These are phyloP conservation scores for Lyophyllum atratum DNA, from an alignment of 768 basidiomycete species.

Conservation along the genomic window DNA sequence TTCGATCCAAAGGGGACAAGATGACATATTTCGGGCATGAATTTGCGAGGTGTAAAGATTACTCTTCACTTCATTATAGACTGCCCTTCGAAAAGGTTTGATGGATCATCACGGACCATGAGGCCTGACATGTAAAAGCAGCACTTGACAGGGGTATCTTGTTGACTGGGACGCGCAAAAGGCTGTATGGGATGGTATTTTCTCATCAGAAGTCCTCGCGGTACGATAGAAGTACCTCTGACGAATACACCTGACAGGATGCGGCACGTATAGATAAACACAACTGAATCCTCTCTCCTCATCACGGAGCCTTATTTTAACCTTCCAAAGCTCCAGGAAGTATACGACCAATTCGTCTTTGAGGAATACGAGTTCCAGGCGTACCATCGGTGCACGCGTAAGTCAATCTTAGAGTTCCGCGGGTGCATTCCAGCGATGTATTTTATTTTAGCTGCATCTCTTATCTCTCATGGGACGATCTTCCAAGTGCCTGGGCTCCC, in stretches of 20 bases:
- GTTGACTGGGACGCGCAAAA: conserved; percentile 97
- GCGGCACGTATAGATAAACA: conserved; percentile 58
- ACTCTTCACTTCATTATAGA: conserved; percentile 78
- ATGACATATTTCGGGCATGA: conserved; percentile 87
- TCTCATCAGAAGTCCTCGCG: conserved; percentile 69
- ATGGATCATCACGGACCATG: conserved; percentile 15
- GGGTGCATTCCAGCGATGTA: conserved; percentile 4
- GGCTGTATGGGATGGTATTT: conserved; percentile 89
- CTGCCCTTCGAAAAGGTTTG: conserved; percentile 86
- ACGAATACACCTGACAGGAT: conserved; percentile 1
- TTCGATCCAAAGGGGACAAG: conserved; percentile 84
- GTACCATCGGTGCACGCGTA: conserved; percentile 82
- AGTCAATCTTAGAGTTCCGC: conserved; percentile 29
- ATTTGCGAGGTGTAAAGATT: conserved; percentile 73
- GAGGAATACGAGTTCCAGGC: conserved; percentile 94
- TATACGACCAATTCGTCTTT: conserved; percentile 94
- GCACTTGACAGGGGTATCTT: conserved; percentile 71
- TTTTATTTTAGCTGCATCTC: conserved; percentile 65
- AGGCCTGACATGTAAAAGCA: conserved; percentile 20
- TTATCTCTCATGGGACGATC: conserved; percentile 75
- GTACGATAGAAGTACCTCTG: conserved; percentile 37
- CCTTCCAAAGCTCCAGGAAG: conserved; percentile 86
- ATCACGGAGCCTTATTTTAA: conserved; percentile 97
- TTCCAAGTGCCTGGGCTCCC: conserved; percentile 52
- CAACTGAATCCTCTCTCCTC: conserved; percentile 71